A percentile compares a stretch with the other conserved stretches of the same genome.
These are phyloP conservation scores for Coemansia sp. DNA, from an alignment of 192 early-diverging fungal species.

Conservation along the genomic window DNA sequence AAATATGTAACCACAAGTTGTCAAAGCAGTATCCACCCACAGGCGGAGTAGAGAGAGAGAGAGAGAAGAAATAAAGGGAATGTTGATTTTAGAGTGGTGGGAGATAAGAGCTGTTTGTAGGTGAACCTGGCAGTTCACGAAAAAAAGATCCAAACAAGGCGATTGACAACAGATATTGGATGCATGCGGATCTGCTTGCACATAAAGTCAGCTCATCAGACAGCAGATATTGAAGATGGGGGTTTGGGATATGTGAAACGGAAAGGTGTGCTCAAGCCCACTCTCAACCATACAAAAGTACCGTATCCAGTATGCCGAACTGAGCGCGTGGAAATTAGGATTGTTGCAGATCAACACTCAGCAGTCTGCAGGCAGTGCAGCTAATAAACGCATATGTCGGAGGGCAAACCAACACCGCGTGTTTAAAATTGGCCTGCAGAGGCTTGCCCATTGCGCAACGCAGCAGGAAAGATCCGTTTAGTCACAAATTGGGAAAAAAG, in stretches of 20 bases:
- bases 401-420: background rate
- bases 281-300: background rate
- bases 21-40: too few species aligned
- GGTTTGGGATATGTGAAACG: background rate
- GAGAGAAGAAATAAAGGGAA: too few species aligned
- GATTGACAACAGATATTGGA: background rate
- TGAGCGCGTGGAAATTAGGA: conserved; percentile 7
- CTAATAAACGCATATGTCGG: background rate
- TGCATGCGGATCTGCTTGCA: background rate
- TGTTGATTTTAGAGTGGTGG: too few species aligned
- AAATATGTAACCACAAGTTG: too few species aligned
- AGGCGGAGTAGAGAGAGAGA: too few species aligned
- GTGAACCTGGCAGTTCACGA: background rate
- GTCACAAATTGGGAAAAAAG: background rate
- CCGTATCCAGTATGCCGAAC: background rate
- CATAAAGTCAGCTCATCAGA: background rate
- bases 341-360: background rate
- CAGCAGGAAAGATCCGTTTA: background rate
- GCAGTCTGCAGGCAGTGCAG: background rate
- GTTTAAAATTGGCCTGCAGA: background rate
- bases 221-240: background rate
- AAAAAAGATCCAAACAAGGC: background rate
- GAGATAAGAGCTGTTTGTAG: background rate
- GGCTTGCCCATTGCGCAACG: background rate
- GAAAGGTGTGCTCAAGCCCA: background rate